These are phyloP conservation scores for Didymella lethalis DNA, from an alignment of 2,329 filamentous ascomycete genomes.

Conservation along the genomic window DNA sequence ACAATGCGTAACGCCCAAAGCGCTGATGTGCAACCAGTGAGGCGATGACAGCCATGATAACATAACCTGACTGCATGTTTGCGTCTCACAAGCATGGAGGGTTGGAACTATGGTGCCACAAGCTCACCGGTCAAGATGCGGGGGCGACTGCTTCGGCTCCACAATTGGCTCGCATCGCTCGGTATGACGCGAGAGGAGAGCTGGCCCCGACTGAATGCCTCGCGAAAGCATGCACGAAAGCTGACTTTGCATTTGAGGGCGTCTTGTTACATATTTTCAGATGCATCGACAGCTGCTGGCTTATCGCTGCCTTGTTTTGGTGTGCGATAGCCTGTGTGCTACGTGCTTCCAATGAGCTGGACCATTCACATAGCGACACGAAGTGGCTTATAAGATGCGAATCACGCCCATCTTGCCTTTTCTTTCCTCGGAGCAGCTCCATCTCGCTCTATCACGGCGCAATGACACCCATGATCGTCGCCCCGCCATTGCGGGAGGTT, in stretches of 20 bases:
- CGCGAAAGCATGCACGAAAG: constrained; percentile 4
- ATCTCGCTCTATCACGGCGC: neutral
- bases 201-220: constrained; percentile 3
- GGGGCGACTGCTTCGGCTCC: constrained; percentile 1
- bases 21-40: neutral
- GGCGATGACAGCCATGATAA: neutral
- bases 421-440: neutral
- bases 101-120: constrained; percentile 3
- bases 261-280: neutral
- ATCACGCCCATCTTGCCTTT: neutral
- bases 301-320: neutral
- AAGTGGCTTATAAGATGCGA: neutral
- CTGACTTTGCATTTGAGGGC: constrained; percentile 5
- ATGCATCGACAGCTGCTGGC: neutral
- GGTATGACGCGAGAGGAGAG: neutral
- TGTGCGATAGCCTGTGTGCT: constrained; percentile 4
- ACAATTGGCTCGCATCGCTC: constrained; percentile 12
- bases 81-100: neutral
- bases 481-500: constrained; percentile 32
- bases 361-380: neutral
- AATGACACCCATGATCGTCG: constrained; percentile 24
- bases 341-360: constrained; percentile 10
- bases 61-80: constrained; percentile 10
- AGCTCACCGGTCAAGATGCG: constrained; percentile 19
- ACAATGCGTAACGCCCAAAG: neutral